Conservation (phyloP, 768 basidiomycete genomes). For the Russula vinacea region DNA sequence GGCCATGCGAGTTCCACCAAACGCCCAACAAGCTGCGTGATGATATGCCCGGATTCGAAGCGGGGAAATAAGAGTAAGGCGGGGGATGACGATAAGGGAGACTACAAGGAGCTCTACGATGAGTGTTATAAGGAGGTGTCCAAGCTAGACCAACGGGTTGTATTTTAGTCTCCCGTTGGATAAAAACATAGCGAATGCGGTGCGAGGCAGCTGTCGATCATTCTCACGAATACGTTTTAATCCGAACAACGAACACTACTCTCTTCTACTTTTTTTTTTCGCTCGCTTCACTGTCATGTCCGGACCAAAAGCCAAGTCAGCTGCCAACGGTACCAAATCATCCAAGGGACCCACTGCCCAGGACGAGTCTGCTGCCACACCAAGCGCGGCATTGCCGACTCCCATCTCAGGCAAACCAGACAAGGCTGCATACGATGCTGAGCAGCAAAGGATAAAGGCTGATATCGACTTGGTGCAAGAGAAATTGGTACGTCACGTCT, state of each 20-base stretch:
- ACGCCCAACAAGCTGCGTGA: constrained; percentile 96
- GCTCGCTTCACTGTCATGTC: constrained; percentile 32
- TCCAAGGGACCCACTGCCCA: constrained; percentile 36
- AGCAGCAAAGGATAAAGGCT: constrained; percentile 76
- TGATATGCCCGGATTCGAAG: constrained; percentile 84
- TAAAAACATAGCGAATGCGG: neutral
- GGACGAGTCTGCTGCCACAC: constrained; percentile 43
- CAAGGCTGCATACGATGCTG: constrained; percentile 77
- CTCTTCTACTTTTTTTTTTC: constrained; percentile 15
- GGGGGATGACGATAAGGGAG: constrained; percentile 57
- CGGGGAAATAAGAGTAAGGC: constrained; percentile 63
- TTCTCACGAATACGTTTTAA: constrained; percentile 10
- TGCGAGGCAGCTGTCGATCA: neutral
- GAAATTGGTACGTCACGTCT: constrained; percentile 61
- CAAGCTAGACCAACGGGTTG: constrained; percentile 69
- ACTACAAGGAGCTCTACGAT: constrained; percentile 82
- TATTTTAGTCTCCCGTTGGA: constrained; percentile 32
- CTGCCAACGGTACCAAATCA: constrained; percentile 41
- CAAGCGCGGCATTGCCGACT: constrained; percentile 28
- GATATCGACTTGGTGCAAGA: constrained; percentile 81
- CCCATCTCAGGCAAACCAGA: constrained; percentile 66
- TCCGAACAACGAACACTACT: neutral
- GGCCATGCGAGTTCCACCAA: constrained; percentile 96
- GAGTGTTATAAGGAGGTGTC: constrained; percentile 85
- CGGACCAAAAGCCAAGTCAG: constrained; percentile 54